Evolutionary conservation across 208 protist species (phyloP).

Genomic region (Acanthamoeba castellanii): DNA sequence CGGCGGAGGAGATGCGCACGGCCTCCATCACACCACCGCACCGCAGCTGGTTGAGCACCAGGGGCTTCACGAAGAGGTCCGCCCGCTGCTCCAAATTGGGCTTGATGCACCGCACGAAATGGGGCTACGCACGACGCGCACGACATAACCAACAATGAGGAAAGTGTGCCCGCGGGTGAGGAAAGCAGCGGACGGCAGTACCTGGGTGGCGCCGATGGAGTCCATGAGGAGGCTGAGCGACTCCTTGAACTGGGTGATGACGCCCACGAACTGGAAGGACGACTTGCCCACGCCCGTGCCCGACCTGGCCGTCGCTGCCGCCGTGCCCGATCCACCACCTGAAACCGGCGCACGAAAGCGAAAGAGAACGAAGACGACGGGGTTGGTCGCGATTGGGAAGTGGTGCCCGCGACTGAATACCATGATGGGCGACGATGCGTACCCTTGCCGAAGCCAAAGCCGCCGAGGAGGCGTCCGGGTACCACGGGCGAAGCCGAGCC

Average conservation of each 20-base stretch:
- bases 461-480: not conserved
- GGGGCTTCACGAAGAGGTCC: not conserved
- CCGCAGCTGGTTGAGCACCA: constrained; percentile 56
- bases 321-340: constrained; percentile 1
- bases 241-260: constrained; percentile 39
- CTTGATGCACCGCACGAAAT: constrained; percentile 67
- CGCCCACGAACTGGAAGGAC: constrained; percentile 47
- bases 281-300: constrained; percentile 1
- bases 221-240: constrained; percentile 25
- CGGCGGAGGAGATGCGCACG: not conserved
- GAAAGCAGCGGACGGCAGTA: not conserved
- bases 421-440: not conserved
- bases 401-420: not conserved
- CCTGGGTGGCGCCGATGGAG: not conserved
- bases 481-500: not conserved
- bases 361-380: not conserved
- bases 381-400: not conserved
- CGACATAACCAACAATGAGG: not conserved
- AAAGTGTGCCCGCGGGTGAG: not conserved
- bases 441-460: constrained; percentile 36
- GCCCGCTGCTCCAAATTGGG: constrained; percentile 54
- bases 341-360: not conserved
- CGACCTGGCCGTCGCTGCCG: not conserved
- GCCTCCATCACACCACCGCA: constrained; percentile 67
- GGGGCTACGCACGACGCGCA: not conserved